These are phyloP conservation scores for Alternaria metachromatica DNA, from an alignment of 2,329 filamentous ascomycete genomes.

Conservation along the genomic window DNA sequence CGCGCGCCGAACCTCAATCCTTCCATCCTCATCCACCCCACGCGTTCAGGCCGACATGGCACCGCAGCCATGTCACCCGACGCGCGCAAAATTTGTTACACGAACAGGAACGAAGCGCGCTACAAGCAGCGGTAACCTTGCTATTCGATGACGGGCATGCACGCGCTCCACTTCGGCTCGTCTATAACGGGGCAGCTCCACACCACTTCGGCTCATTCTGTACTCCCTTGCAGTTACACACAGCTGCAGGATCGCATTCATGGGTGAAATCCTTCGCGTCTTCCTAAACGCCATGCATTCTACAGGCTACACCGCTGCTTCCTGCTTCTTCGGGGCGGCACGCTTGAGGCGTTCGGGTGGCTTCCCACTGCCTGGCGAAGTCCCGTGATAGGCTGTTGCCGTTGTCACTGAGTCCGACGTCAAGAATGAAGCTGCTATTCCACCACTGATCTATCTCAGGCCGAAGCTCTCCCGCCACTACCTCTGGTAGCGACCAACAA, in stretches of 20 bases:
- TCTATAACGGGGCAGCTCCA: background rate
- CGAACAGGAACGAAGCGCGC: background rate
- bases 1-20: background rate
- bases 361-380: background rate
- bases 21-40: constrained; percentile 1
- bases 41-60: constrained; percentile 9
- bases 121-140: background rate
- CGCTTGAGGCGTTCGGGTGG: background rate
- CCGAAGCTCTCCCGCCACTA: background rate
- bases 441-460: background rate
- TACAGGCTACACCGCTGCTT: constrained; percentile 1
- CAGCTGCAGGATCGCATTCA: background rate
- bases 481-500: background rate
- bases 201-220: background rate
- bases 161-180: background rate
- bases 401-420: background rate
- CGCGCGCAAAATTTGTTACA: background rate
- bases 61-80: background rate
- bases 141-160: background rate
- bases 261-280: background rate
- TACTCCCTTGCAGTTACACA: background rate
- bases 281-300: background rate
- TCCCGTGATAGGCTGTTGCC: background rate
- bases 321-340: background rate
- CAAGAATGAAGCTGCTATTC: background rate